Evolutionary conservation across 2,329 filamentous ascomycete genomes (phyloP).

Genomic region (Colletotrichum cuscutae): DNA sequence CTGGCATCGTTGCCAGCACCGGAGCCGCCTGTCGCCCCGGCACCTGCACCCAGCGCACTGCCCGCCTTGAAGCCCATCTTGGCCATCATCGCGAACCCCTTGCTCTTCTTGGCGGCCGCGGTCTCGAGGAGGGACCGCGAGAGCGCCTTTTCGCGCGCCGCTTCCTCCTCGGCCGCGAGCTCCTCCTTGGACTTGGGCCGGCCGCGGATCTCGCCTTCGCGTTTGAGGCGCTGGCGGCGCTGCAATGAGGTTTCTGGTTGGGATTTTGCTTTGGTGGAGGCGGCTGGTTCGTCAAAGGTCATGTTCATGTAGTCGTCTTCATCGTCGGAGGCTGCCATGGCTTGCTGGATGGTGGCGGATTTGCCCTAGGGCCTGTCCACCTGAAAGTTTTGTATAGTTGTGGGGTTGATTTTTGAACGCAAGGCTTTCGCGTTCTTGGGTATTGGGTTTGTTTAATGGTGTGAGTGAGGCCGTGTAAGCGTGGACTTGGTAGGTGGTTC

Average conservation of each 20-base stretch:
- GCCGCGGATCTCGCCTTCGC: conserved; percentile 74
- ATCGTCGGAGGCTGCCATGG: conserved; percentile 61
- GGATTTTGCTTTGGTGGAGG: conserved; percentile 61
- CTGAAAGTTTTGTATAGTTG: background rate
- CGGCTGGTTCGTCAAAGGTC: conserved; percentile 77
- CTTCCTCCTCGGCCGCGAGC: conserved; percentile 77
- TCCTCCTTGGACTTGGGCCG: conserved; percentile 84
- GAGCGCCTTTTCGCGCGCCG: conserved; percentile 79
- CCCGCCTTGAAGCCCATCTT: conserved; percentile 89
- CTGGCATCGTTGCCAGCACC: conserved; percentile 55
- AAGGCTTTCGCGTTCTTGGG: background rate
- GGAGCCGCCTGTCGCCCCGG: conserved; percentile 41
- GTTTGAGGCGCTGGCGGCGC: conserved; percentile 62
- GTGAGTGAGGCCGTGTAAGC: background rate
- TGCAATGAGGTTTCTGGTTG: conserved; percentile 62
- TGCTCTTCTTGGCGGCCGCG: conserved; percentile 71
- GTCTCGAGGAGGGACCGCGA: conserved; percentile 76
- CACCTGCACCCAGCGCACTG: conserved; percentile 72
- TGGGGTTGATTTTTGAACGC: too few relatives aligned
- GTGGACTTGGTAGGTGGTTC: background rate
- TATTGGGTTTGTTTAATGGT: background rate
- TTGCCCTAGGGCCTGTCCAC: background rate
- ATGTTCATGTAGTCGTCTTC: conserved; percentile 99
- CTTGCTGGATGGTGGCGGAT: background rate
- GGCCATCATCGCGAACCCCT: conserved; percentile 96